Evolutionary conservation across 805 yeast species (phyloP), one percentile per base, ranked within the genome.

Genomic region (Lipomyces starkeyi): DNA sequence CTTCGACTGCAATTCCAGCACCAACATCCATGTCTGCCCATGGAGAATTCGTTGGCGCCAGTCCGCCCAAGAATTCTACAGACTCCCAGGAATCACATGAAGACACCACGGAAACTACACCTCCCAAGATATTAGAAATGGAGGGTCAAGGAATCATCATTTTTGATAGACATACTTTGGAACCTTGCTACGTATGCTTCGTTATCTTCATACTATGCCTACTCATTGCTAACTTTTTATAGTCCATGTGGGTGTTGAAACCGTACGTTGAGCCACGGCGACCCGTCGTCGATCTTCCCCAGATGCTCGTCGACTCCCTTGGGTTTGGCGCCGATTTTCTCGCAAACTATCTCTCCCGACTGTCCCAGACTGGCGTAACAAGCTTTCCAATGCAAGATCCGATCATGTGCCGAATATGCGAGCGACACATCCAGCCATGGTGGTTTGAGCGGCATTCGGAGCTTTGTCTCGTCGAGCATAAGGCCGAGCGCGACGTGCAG

Each of bases 131-230:
- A 11, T 34, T 78, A 1, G 94, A 91, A 72, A 80, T 93, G 53
- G 98, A 94, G 77, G 98, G 97, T 0, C 98, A 94, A 75, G 99
- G 99, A 2, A 89, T 95, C 9, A 78, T 94, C 25, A 88, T 95
- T 8, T 90, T 87, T 71, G 90, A 89, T 75, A 77, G 82, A 2
- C 80, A 80, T 49, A 82, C 87, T 0, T 81, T 84, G 17, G 76
- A 84, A 49, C 93, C 94, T 0, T 82, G 89, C 0, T 96, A 92
- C 77, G 75, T 74, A 67, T 34, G 76, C 67, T n/a, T 11, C 5
- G 20, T 34, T 20, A 2, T 29, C 37, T 58, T 11, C 27, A 37
- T 22, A 29, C 14, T 59, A 13, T 11, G 14, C 58, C 7, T 8
- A 13, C 8, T 43, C 14, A 29, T 17, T 58, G 35, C 68, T 64